A percentile compares a stretch with the other conserved stretches of the same genome.
These are phyloP conservation scores for Linnemannia hyalina DNA, from an alignment of 192 early-diverging fungal species.

Conservation along the genomic window DNA sequence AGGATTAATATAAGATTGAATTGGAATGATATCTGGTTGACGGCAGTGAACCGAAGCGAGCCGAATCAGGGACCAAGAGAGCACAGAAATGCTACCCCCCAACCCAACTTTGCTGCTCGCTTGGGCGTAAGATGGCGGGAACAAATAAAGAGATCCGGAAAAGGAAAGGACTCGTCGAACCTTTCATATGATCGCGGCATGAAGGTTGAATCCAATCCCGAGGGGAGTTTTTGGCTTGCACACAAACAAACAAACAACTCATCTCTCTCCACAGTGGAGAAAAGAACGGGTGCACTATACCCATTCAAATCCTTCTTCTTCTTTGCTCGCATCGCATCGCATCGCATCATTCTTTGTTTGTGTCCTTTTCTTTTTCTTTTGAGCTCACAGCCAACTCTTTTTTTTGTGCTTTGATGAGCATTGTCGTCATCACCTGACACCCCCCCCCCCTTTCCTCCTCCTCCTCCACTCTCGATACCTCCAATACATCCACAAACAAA, in stretches of 20 bases:
- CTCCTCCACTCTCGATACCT: no score
- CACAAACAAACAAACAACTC: background rate
- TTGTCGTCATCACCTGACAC: constrained; percentile 9
- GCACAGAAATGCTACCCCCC: background rate
- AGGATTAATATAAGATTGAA: background rate
- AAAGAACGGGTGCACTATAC: background rate
- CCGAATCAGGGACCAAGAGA: constrained; percentile 13
- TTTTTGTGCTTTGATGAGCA: constrained; percentile 6
- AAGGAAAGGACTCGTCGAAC: constrained; percentile 6
- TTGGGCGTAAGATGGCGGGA: background rate
- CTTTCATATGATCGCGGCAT: constrained; percentile 24
- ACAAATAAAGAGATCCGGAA: background rate
- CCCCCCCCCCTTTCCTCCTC: no score
- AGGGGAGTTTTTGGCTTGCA: constrained; percentile 4
- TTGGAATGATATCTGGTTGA: background rate
- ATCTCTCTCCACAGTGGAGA: background rate
- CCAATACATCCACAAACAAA: background rate
- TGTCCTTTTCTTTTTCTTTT: background rate
- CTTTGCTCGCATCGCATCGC: background rate
- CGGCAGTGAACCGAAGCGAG: constrained; percentile 30
- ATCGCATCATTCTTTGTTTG: background rate
- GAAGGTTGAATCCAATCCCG: constrained; percentile 28
- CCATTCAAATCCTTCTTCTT: background rate
- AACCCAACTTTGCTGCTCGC: background rate
- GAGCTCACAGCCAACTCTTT: background rate